Base-by-base conservation (phyloP, 805 yeast species). In the Metschnikowia aberdeeniae region DNA sequence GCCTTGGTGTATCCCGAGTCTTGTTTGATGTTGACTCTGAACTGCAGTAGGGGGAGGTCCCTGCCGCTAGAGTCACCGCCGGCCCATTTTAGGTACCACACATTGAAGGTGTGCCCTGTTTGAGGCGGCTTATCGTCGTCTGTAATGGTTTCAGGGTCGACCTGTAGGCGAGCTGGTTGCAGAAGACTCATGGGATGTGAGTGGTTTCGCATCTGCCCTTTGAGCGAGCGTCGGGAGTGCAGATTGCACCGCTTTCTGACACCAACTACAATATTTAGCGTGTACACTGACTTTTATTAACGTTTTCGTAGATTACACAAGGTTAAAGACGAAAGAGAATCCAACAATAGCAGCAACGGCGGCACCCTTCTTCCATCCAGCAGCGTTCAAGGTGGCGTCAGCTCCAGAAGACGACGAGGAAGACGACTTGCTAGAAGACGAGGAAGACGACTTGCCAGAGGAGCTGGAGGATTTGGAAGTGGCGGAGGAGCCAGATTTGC, bases 51-150 rank as follows among this genome's bases (percentile, higher is more conserved):
- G 60, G 78, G 60, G 66, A 68, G 67, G 66, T 64, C 53, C 29
- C 57, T 54, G 35, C 67, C 62, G 28, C 79, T 80, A 33, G 75
- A 67, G 11, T 88, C 89, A 13, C 65, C 65, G 0, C 89, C 89
- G 6, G 93, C 80, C 97, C 97, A 90, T 62, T 84, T 84, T 45
- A 84, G 72, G 62, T 80, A 90, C 97, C 97, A 90, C 12, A 88
- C 74, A 57, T 90, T 90, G 69, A 85, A 90, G 0, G 81, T 80
- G 6, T 81, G 78, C 0, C 96, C 96, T 0, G 85, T 77, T 52
- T 86, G 95, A 5, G 87, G 82, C 0, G 96, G 96, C 38, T 78
- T 75, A 34, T 76, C 81, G 34, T 79, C 81, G 14, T 75, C 73
- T 0, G 81, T 70, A 12, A 81, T 62, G 5, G 69, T 68, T 0